phyloP scores from a whole-genome alignment of 2,329 filamentous ascomycete species.

The Ascochyta pisi region DNA sequence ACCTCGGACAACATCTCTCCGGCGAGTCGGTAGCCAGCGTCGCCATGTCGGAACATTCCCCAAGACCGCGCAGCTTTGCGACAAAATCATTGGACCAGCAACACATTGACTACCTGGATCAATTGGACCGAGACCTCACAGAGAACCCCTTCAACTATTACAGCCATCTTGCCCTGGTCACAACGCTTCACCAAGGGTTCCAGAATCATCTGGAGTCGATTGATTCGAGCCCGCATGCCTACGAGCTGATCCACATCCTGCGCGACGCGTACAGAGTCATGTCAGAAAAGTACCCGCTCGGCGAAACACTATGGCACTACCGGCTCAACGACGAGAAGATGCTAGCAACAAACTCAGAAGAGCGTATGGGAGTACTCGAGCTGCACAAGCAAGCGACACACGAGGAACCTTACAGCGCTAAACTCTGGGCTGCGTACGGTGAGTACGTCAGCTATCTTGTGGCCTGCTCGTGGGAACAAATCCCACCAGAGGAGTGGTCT shows the following conservation, averaged over 20 bases:
- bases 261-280: slow-evolving; percentile 63
- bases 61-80: slow-evolving; percentile 52
- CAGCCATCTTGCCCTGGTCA: slow-evolving; percentile 57
- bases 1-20: slow-evolving; percentile 49
- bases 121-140: slow-evolving; percentile 52
- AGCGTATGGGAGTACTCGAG: slow-evolving; percentile 73
- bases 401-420: slow-evolving; percentile 76
- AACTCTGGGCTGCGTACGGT: slow-evolving; percentile 78
- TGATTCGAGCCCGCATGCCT: slow-evolving; percentile 49
- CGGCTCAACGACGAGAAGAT: slow-evolving; percentile 76
- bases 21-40: slow-evolving; percentile 54
- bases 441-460: slow-evolving; percentile 79
- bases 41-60: slow-evolving; percentile 56
- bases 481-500: slow-evolving; percentile 57
- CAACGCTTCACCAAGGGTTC: slow-evolving; percentile 57
- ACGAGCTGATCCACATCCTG: slow-evolving; percentile 55
- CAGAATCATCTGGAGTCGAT: slow-evolving; percentile 48
- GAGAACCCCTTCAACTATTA: slow-evolving; percentile 59
- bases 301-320: slow-evolving; percentile 79
- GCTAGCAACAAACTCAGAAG: slow-evolving; percentile 67
- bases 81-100: slow-evolving; percentile 52
- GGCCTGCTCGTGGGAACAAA: slow-evolving; percentile 65
- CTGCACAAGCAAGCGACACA: slow-evolving; percentile 72
- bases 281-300: slow-evolving; percentile 70
- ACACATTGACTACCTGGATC: slow-evolving; percentile 53